Base-by-base conservation (phyloP, 2,329 filamentous ascomycete species). In the Lizonia empirigonia region DNA sequence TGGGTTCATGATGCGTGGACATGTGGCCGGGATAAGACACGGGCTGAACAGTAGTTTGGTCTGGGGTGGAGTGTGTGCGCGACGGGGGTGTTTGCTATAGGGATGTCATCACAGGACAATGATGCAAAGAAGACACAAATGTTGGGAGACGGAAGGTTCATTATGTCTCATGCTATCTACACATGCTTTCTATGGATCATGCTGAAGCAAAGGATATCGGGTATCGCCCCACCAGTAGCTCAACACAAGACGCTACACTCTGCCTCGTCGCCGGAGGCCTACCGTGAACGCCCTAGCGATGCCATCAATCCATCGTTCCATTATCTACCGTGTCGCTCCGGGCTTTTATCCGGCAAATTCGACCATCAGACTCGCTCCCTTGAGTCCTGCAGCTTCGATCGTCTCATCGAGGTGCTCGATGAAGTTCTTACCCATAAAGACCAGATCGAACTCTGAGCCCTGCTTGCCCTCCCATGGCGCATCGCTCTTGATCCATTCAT, bases 341-440 rank as follows among this genome's bases (percentile, higher is more conserved):
- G 10, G 32, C 16, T 12, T 19, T 5, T 58, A 62, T 34, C 72
- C 70, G 9, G 68, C 50, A 67, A 91, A 95, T 73, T 97, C 94
- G 61, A 99, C 87, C 90, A 97, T 97, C 7, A 99, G 88, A 0
- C 91, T 96, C 3, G 89, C 91, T 68, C 95, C 93, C 78, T 94
- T 96, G 63, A 99, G 74, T 0, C 92, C 91, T 0, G 88, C 90
- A 67, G 91, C 87, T 60, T 85, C 85, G 53, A 99, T 89, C 1
- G 85, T 90, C 58, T 82, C 77, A 38, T 91, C 87, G 39, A 97
- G 78, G 46, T 80, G 76, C 15, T 88, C 86, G 33, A 97, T 88
- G 52, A 99, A 76, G 65, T 99, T 94, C 68, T 87, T 88, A 38
- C 91, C 90, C 85, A 96, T 88, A 56, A 84, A 84, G 72, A 94